Evolutionary conservation across 2,329 filamentous ascomycete genomes (phyloP).

Genomic region (Cercospora janseana): DNA sequence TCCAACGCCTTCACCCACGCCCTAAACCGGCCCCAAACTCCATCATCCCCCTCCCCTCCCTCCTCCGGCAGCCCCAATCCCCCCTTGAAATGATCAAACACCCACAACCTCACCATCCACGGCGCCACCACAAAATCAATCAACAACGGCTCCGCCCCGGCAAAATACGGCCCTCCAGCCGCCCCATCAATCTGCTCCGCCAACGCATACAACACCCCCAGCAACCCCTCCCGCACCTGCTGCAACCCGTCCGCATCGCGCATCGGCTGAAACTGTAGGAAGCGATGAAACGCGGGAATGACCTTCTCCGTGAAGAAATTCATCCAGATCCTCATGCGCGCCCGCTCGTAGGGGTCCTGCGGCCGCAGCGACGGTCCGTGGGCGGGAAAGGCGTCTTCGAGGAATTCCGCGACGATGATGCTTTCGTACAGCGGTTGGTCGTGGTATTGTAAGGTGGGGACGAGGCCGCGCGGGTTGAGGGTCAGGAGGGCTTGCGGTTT

Average conservation of each 20-base stretch:
- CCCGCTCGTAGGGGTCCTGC: constrained; percentile 61
- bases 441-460: constrained; percentile 63
- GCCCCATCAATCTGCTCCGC: constrained; percentile 58
- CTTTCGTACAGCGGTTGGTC: constrained; percentile 69
- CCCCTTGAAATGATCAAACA: constrained; percentile 72
- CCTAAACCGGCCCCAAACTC: constrained; percentile 63
- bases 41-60: constrained; percentile 54
- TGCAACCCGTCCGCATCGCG: constrained; percentile 43
- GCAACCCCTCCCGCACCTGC: constrained; percentile 58
- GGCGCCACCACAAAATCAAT: constrained; percentile 71
- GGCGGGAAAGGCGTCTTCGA: constrained; percentile 66
- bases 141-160: constrained; percentile 61
- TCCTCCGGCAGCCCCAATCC: constrained; percentile 49
- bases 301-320: constrained; percentile 68
- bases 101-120: constrained; percentile 64
- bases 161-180: constrained; percentile 61
- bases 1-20: constrained; percentile 62
- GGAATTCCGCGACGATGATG: constrained; percentile 69
- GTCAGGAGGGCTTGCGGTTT: constrained; percentile 67
- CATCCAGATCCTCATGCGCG: constrained; percentile 68
- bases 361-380: constrained; percentile 57
- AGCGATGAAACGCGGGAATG: constrained; percentile 67
- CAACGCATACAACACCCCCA: constrained; percentile 59
- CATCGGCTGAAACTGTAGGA: constrained; percentile 50
- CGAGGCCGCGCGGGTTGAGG: constrained; percentile 72